Evolutionary conservation across 345 rosid genomes (phyloP), one percentile per base, ranked within the genome.

Genomic region (Citropsis articulata): DNA sequence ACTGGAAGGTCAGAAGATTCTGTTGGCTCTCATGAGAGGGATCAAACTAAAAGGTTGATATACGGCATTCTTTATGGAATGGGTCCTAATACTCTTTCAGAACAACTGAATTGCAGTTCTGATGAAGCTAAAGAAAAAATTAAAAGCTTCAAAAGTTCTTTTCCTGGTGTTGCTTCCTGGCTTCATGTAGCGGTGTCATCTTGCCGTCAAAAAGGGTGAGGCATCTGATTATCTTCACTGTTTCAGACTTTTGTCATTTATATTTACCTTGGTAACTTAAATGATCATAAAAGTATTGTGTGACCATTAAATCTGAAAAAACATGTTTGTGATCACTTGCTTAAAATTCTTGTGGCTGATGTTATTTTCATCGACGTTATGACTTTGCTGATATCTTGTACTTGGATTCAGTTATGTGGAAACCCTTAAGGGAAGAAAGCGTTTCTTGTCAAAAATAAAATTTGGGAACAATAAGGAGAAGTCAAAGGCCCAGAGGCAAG

Each of bases 21-120:
- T 79, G 82, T 96, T 69, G 73, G 84, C 83, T 77, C 89, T 60
- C 76, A 80, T 64, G 97, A 95, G 82, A 86, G 99, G 87, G 97
- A 95, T 73, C 97, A 91, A 85, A 91, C 93, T 16, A 95, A 95
- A 86, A 89, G 98, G 78, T 83, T 95, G 94, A 88, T 95, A 66
- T 95, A 95, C 73, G 99, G 98, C 62, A 92, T 95, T 86, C 94
- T 95, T 35, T 95, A 95, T 84, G 99, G 99, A 82, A 95, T 95
- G 99, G 99, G 99, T 78, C 92, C 99, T 73, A 92, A 87, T 40
- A 83, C 85, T 78, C 97, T 95, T 79, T 89, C 97, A 36, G 93
- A 92, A 80, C 98, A 95, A 85, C 88, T 95, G 81, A 89, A 87
- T 71, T 95, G 98, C 86, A 89, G 87, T 80, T 75, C 91, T 28